Base-by-base conservation (phyloP, 2,329 filamentous ascomycete species). In the Cylindrodendrum hubeiense region DNA sequence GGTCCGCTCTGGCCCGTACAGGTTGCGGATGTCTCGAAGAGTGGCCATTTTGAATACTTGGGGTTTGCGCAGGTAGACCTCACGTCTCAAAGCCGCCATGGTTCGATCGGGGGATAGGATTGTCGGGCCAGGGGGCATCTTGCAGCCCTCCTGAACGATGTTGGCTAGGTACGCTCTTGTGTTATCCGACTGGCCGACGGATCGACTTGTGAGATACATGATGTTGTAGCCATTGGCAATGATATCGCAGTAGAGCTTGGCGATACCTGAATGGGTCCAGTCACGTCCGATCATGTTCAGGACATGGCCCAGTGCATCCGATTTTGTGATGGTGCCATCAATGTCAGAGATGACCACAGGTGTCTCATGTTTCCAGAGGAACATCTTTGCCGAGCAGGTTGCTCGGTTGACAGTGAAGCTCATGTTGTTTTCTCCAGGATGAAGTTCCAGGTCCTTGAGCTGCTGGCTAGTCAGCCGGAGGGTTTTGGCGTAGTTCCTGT, bases 41-140 rank as follows among this genome's bases (percentile, higher is more conserved):
- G 96, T 99, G 2, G 96, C 94, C 97, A 99, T 99, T 81, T 99
- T 99, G 88, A 99, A 99, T 8, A 99, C 94, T 77, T 99, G 95
- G 0, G 96, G 97, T 79, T 99, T 98, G 57, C 96, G 90, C 26
- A 99, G 86, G 77, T 99, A 99, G 6, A 99, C 89, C 78, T 99
- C 96, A 51, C 96, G 90, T 62, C 96, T 88, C 30, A 99, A 81
- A 1, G 96, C 97, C 8, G 97, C 95, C 82, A 98, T 97, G 1
- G 95, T 98, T 59, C 96, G 88, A 79, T 99, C 96, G 0, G 96
- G 97, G 37, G 93, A 97, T 80, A 98, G 90, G 68, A 99, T 98
- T 0, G 97, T 97, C 0, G 96, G 96, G 0, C 97, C 96, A 71
- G 91, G 91, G 0, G 96, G 96, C 39, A 99, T 83, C 51, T 89